Percentiles rank a stretch among this genome's conserved stretches.
These are phyloP conservation scores for Candida arabinofermentans DNA, from an alignment of 805 yeast genomes.

Conservation along the genomic window DNA sequence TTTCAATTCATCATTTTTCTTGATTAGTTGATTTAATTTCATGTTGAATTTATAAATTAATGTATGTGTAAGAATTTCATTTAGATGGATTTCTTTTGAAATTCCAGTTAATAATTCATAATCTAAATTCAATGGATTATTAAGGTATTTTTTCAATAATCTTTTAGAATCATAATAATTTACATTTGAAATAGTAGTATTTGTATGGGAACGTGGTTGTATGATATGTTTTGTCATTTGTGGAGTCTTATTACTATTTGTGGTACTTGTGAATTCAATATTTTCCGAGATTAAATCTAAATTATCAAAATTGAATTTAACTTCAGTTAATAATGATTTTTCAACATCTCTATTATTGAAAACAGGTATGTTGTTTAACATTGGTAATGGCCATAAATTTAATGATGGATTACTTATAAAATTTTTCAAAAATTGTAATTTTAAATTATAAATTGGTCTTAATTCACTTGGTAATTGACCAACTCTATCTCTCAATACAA, in stretches of 20 bases:
- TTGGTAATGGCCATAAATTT: constrained; percentile 75
- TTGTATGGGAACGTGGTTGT: constrained; percentile 24
- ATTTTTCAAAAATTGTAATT: constrained; percentile 54
- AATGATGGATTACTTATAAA: constrained; percentile 44
- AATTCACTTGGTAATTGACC: constrained; percentile 81
- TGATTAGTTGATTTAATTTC: constrained; percentile 39
- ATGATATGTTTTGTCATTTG: constrained; percentile 30
- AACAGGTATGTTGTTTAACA: constrained; percentile 56
- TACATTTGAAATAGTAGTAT: constrained; percentile 14
- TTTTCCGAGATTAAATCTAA: constrained; percentile 37
- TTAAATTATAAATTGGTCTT: constrained; percentile 67
- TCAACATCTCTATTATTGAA: constrained; percentile 77
- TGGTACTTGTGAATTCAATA: constrained; percentile 14
- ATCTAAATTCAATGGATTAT: constrained; percentile 54
- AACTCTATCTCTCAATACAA: constrained; percentile 73
- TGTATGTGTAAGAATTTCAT: constrained; percentile 54
- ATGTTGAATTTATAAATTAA: constrained; percentile 53
- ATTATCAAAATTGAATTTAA: constrained; percentile 56
- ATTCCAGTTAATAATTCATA: constrained; percentile 34
- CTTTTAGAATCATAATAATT: constrained; percentile 59
- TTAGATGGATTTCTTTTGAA: constrained; percentile 23
- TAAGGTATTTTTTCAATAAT: constrained; percentile 60
- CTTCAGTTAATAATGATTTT: constrained; percentile 69
- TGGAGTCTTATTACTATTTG: constrained; percentile 16
- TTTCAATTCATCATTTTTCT: constrained; percentile 44